Conservation (phyloP, 176 grass and related monocot species). For the Carex pumila region DNA sequence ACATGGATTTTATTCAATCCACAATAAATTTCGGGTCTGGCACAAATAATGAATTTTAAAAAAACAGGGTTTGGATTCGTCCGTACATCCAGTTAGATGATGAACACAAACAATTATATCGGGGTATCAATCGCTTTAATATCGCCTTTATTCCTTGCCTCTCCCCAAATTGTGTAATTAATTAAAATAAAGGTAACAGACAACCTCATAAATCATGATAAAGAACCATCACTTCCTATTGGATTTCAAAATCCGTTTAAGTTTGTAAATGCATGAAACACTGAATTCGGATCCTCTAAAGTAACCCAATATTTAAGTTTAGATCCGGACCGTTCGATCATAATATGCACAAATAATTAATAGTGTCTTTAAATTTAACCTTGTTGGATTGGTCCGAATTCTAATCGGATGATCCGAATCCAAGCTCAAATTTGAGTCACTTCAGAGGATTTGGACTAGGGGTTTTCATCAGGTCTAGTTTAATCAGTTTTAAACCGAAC, state of each 20-base stretch:
- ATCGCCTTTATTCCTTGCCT: background rate
- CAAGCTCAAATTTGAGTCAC: no score
- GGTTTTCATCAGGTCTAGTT: no score
- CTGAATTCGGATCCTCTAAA: background rate
- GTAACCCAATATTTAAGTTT: no score
- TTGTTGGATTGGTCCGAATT: no score
- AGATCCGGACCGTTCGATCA: no score
- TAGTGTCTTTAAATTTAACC: no score
- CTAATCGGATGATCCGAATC: no score
- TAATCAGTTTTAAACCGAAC: no score
- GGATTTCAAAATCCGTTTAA: background rate
- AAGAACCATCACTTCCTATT: background rate
- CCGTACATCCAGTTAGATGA: background rate
- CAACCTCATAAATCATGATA: background rate
- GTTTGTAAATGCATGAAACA: background rate
- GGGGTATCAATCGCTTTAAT: background rate
- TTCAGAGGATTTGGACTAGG: no score
- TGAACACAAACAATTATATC: background rate
- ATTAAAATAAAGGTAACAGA: background rate
- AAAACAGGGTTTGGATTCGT: background rate
- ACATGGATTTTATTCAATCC: no score
- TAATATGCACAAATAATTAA: no score
- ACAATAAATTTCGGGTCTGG: no score
- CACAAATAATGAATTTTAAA: background rate
- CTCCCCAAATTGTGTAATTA: background rate